These are phyloP conservation scores for Pyrus communis DNA, from an alignment of 306 rosid species.

Conservation along the genomic window DNA sequence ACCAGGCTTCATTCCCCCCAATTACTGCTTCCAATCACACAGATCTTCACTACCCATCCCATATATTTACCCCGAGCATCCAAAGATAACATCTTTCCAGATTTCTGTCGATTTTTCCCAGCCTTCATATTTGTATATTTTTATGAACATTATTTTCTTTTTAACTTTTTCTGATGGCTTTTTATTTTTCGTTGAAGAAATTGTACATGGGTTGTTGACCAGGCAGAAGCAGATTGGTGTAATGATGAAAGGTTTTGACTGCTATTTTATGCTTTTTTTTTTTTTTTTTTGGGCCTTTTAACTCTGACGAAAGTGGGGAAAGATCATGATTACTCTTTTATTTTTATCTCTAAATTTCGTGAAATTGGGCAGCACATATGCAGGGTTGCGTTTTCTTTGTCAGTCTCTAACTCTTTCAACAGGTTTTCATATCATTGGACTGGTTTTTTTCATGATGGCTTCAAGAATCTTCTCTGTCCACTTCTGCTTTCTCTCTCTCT, in stretches of 20 bases:
- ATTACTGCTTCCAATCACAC: slow-evolving; percentile 26
- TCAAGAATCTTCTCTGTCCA: slow-evolving; percentile 43
- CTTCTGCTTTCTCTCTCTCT: slow-evolving; percentile 17
- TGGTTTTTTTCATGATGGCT: slow-evolving; percentile 21
- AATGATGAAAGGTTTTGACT: slow-evolving; percentile 48
- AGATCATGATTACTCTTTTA: slow-evolving; percentile 32
- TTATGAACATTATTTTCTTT: neutral
- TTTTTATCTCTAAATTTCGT: slow-evolving; percentile 28
- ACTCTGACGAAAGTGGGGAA: slow-evolving; percentile 30
- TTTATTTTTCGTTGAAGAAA: neutral
- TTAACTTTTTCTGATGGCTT: neutral
- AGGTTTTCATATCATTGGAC: slow-evolving; percentile 23
- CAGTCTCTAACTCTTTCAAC: slow-evolving; percentile 14
- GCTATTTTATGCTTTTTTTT: neutral
- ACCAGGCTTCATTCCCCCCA: slow-evolving; percentile 79
- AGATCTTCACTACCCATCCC: neutral
- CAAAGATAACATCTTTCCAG: neutral
- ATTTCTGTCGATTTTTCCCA: neutral
- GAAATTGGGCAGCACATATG: slow-evolving; percentile 1
- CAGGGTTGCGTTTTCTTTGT: slow-evolving; percentile 16
- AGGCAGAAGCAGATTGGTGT: slow-evolving; percentile 45
- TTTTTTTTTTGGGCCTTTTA: neutral
- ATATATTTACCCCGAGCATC: neutral
- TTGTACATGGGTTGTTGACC: slow-evolving; percentile 16
- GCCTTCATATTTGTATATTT: neutral